A percentile compares a stretch with the other conserved stretches of the same genome.
phyloP scores from a whole-genome alignment of 2,329 filamentous ascomycete genomes.

The Akanthomyces uredinophilus region DNA sequence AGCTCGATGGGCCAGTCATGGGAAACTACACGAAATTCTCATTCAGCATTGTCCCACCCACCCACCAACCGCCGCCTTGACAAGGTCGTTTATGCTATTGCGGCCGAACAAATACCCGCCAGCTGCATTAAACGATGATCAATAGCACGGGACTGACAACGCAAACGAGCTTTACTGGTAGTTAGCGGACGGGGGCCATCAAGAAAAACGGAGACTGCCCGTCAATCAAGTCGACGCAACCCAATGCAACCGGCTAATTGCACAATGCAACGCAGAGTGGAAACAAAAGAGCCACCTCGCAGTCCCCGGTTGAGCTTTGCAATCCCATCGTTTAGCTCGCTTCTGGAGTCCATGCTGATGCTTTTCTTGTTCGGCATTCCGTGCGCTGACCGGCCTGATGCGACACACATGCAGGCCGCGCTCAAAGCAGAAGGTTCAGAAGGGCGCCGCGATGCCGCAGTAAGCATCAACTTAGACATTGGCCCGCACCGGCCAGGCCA shows the following conservation, averaged over 20 bases:
- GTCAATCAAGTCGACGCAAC: not conserved
- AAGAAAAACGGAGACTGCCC: not conserved
- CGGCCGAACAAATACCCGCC: not conserved
- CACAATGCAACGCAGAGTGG: not conserved
- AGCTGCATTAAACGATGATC: not conserved
- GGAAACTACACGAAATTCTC: not conserved
- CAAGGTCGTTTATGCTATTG: not conserved
- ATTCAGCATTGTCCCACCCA: not conserved
- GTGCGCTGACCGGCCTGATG: not conserved
- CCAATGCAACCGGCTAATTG: constrained; percentile 1
- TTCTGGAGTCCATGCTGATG: not conserved
- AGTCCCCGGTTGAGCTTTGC: not conserved
- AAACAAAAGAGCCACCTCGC: not conserved
- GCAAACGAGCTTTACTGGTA: not conserved
- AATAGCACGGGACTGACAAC: not conserved
- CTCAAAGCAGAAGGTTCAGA: not conserved
- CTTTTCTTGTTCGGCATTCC: not conserved
- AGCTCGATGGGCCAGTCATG: not conserved
- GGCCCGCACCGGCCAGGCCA: not conserved
- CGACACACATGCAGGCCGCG: not conserved
- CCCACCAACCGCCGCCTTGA: not conserved
- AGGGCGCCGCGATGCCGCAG: not conserved
- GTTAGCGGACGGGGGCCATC: not conserved
- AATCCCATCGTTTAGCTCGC: not conserved
- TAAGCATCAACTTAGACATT: constrained; percentile 4